Percentiles rank a stretch among this genome's conserved stretches.
Conservation (phyloP, 176 grass and related monocot species). For the Triticum monococcum region DNA sequence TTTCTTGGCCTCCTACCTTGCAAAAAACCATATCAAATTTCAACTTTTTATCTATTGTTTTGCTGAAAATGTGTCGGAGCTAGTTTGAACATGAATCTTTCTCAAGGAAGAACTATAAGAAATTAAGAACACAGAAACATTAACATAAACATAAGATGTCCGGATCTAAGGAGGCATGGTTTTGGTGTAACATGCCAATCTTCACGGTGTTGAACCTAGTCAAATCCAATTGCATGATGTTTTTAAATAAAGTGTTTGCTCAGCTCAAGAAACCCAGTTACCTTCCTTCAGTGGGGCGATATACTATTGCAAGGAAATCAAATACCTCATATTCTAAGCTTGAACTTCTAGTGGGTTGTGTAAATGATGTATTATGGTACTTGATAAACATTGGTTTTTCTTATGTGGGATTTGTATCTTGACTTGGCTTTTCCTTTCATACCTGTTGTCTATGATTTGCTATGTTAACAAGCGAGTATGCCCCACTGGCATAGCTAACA, state of each 20-base stretch:
- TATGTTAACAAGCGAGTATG: background rate
- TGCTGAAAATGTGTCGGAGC: background rate
- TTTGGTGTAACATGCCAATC: constrained; percentile 19
- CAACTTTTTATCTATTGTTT: background rate
- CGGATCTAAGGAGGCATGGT: background rate
- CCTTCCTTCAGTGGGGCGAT: background rate
- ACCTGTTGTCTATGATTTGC: background rate
- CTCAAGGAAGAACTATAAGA: background rate
- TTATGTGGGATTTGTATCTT: background rate
- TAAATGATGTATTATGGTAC: constrained; percentile 11
- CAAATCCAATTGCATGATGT: background rate
- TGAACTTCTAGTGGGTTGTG: constrained; percentile 16
- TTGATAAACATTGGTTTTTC: constrained; percentile 2
- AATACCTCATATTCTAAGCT: constrained; percentile 17
- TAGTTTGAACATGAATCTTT: constrained; percentile 12
- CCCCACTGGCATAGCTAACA: background rate
- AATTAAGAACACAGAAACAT: background rate
- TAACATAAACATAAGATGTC: background rate
- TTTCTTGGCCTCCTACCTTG: background rate
- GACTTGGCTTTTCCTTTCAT: background rate
- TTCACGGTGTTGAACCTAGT: constrained; percentile 12
- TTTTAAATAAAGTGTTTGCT: background rate
- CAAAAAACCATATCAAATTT: background rate
- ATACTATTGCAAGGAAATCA: constrained; percentile 7
- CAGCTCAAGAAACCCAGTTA: background rate